A percentile compares a stretch with the other conserved stretches of the same genome.
Evolutionary conservation across 208 protist genomes (phyloP).

Genomic region (Phytomonas sp.): DNA sequence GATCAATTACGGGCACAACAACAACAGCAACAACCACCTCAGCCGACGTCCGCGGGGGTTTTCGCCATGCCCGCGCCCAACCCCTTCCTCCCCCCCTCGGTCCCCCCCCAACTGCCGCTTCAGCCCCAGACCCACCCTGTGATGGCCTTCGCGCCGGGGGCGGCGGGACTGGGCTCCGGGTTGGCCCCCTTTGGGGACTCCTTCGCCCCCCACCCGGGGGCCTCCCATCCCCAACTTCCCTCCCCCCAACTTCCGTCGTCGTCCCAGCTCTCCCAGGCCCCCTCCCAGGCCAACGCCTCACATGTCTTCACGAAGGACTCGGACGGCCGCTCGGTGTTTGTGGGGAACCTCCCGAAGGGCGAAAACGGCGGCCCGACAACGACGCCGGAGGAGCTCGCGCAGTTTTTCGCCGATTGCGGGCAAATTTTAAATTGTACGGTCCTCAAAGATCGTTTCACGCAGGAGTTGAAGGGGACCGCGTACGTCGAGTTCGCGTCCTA

Average conservation of each 20-base stretch:
- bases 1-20: slow-evolving; percentile 41
- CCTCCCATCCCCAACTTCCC: no score
- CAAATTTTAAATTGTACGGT: slow-evolving; percentile 79
- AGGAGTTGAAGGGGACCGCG: slow-evolving; percentile 75
- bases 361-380: slow-evolving; percentile 51
- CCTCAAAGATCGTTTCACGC: slow-evolving; percentile 63
- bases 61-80: slow-evolving; percentile 8
- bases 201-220: slow-evolving; percentile 13
- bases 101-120: slow-evolving; percentile 19
- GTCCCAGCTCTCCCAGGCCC: no score
- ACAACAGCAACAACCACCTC: slow-evolving; percentile 30
- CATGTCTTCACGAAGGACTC: slow-evolving; percentile 75
- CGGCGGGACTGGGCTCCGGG: not conserved
- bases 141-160: not conserved
- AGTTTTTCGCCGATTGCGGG: slow-evolving; percentile 78
- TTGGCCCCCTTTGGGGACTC: slow-evolving; percentile 10
- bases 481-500: slow-evolving; percentile 81
- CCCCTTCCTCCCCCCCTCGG: slow-evolving; percentile 12
- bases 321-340: slow-evolving; percentile 80
- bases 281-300: no score
- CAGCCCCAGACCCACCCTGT: not conserved
- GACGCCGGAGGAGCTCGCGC: slow-evolving; percentile 69
- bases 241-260: no score
- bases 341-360: slow-evolving; percentile 68
- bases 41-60: slow-evolving; percentile 12